Percentiles rank a stretch among this genome's conserved stretches.
These are phyloP conservation scores for Tuber microsphaerosporum DNA, from an alignment of 495 filamentous ascomycete species.

Conservation along the genomic window DNA sequence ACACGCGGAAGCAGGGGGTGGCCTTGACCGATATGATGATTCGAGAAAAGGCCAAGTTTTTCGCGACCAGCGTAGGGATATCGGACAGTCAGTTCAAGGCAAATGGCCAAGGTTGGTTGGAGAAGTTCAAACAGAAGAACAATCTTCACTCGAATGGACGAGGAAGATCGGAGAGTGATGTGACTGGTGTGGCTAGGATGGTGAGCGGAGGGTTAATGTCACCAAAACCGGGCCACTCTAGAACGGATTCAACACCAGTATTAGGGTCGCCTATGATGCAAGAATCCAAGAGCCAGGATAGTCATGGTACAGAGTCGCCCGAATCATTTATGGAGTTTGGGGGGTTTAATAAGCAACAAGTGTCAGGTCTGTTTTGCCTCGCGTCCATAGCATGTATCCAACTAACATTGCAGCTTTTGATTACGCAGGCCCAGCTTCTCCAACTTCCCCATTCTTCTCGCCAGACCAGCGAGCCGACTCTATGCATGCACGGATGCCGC, in stretches of 20 bases:
- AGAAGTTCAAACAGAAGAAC: conserved; percentile 95
- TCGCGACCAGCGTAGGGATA: conserved; percentile 68
- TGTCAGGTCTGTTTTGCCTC: conserved; percentile 50
- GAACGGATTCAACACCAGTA: conserved; percentile 41
- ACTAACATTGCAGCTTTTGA: conserved; percentile 59
- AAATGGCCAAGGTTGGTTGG: conserved; percentile 72
- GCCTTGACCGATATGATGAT: conserved; percentile 75
- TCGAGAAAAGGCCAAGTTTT: conserved; percentile 78
- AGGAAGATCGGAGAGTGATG: conserved; percentile 44
- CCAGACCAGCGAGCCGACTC: conserved; percentile 44
- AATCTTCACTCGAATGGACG: conserved; percentile 49
- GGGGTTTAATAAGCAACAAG: conserved; percentile 49
- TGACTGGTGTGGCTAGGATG: conserved; percentile 35
- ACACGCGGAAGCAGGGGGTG: conserved; percentile 68
- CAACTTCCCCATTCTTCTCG: conserved; percentile 82
- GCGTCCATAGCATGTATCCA: conserved; percentile 52
- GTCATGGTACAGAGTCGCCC: conserved; percentile 38
- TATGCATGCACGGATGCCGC: conserved; percentile 55
- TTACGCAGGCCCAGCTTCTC: conserved; percentile 69
- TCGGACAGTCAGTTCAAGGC: conserved; percentile 70
- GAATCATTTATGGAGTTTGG: conserved; percentile 48
- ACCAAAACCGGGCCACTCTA: conserved; percentile 31
- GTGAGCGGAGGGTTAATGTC: conserved; percentile 22
- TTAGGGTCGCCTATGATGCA: conserved; percentile 36
- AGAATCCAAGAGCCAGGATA: conserved; percentile 40